Conservation (phyloP, 768 basidiomycete genomes). For the Vararia minispora region DNA sequence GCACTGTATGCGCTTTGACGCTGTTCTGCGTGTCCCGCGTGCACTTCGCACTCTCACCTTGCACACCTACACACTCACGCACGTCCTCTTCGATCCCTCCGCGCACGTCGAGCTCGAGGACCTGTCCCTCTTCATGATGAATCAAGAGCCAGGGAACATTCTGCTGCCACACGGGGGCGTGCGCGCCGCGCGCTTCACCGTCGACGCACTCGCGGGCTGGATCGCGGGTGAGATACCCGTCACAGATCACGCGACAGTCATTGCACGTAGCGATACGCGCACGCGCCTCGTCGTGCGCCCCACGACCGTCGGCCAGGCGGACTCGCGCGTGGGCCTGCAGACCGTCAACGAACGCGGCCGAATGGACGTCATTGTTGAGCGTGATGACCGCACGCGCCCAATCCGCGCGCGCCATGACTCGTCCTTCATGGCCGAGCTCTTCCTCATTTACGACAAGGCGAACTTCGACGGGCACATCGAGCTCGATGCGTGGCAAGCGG, state of each 20-base stretch:
- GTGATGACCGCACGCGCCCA: constrained; percentile 28
- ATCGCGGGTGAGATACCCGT: constrained; percentile 48
- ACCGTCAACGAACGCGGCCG: constrained; percentile 45
- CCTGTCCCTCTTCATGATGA: constrained; percentile 34
- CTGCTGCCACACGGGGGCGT: constrained; percentile 33
- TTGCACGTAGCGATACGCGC: constrained; percentile 37
- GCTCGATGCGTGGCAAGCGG: constrained; percentile 30
- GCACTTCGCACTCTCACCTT: constrained; percentile 38
- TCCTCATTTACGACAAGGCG: constrained; percentile 42
- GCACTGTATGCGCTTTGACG: constrained; percentile 45
- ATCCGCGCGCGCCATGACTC: constrained; percentile 38
- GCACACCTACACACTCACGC: constrained; percentile 30
- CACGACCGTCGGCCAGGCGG: constrained; percentile 18
- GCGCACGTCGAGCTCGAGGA: constrained; percentile 31
- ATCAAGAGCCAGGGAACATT: constrained; percentile 28
- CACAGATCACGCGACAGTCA: constrained; percentile 28
- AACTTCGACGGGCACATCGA: constrained; percentile 38
- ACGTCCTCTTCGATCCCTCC: constrained; percentile 37
- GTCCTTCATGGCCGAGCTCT: constrained; percentile 39
- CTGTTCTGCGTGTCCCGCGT: constrained; percentile 39
- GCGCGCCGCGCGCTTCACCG: constrained; percentile 25
- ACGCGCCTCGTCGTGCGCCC: constrained; percentile 39
- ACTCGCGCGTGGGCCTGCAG: constrained; percentile 25
- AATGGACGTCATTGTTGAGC: constrained; percentile 37
- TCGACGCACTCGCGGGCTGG: constrained; percentile 44